These are phyloP conservation scores for Selenicereus undatus DNA, from an alignment of 148 eudicot species.

Conservation along the genomic window DNA sequence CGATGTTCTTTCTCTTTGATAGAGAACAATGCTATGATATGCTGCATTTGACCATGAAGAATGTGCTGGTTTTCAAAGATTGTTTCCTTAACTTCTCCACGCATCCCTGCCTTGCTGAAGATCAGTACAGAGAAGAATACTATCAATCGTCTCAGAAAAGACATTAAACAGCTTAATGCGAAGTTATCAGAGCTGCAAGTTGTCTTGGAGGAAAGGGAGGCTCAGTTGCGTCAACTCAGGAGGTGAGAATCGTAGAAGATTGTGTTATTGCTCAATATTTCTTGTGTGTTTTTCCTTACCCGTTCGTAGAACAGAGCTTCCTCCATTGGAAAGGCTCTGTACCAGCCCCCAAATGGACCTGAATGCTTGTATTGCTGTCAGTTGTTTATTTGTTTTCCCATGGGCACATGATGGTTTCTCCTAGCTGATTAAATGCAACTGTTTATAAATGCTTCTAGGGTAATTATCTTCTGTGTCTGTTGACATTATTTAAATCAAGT, in stretches of 20 bases:
- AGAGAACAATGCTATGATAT: not conserved
- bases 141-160: slow-evolving; percentile 60
- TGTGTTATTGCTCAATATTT: not conserved
- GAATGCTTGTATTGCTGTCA: too few relatives aligned
- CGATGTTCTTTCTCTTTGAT: not conserved
- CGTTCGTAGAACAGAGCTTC: not conserved
- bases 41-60: not conserved
- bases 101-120: slow-evolving; percentile 86
- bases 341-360: not conserved
- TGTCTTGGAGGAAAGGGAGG: slow-evolving; percentile 75
- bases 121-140: slow-evolving; percentile 77
- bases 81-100: slow-evolving; percentile 67
- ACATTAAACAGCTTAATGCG: slow-evolving; percentile 71
- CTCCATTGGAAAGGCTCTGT: not conserved
- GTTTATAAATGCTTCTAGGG: too few relatives aligned
- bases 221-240: slow-evolving; percentile 48
- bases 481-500: too few relatives aligned
- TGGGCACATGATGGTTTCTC: not conserved
- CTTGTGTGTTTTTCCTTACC: not conserved
- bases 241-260: slow-evolving; percentile 37
- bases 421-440: not conserved
- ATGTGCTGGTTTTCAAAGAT: not conserved
- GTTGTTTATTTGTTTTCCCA: not conserved
- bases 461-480: too few relatives aligned
- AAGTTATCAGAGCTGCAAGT: slow-evolving; percentile 71